These are phyloP conservation scores for Yarrowia galli DNA, from an alignment of 1,139 yeast species.

Conservation along the genomic window DNA sequence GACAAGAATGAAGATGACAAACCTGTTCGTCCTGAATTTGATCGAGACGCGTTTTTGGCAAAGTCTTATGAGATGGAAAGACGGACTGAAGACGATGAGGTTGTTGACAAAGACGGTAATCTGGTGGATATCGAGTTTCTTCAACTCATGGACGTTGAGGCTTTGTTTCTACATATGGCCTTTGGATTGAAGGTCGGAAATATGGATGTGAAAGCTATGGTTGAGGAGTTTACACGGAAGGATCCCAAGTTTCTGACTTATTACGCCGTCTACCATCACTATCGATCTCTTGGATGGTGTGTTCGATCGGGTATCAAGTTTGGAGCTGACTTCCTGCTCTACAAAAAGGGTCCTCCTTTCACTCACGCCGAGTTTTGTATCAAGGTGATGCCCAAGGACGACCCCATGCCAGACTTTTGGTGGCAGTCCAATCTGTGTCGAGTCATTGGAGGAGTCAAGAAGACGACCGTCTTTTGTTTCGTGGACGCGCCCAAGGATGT, in stretches of 20 bases:
- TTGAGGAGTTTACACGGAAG: conserved; percentile 40
- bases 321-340: conserved; percentile 81
- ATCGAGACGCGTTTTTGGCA: conserved; percentile 40
- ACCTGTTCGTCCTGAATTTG: conserved; percentile 38
- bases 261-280: conserved; percentile 85
- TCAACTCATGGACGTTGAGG: conserved; percentile 80
- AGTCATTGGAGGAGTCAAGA: conserved; percentile 87
- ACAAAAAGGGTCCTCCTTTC: conserved; percentile 93
- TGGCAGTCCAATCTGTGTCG: conserved; percentile 73
- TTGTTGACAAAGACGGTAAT: conserved; percentile 52
- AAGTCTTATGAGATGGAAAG: conserved; percentile 38
- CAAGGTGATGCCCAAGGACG: conserved; percentile 55
- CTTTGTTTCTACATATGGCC: conserved; percentile 67
- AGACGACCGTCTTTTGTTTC: conserved; percentile 72
- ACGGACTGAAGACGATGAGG: conserved; percentile 44
- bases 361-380: conserved; percentile 88
- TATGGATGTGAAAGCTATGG: conserved; percentile 42
- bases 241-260: conserved; percentile 49
- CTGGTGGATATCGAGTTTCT: conserved; percentile 65
- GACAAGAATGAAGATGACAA: conserved; percentile 42
- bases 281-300: conserved; percentile 93
- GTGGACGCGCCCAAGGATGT: conserved; percentile 61
- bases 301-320: conserved; percentile 90
- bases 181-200: conserved; percentile 51
- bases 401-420: conserved; percentile 58